phyloP scores from a whole-genome alignment of 495 filamentous ascomycete species.

The Daldinia decipiens region DNA sequence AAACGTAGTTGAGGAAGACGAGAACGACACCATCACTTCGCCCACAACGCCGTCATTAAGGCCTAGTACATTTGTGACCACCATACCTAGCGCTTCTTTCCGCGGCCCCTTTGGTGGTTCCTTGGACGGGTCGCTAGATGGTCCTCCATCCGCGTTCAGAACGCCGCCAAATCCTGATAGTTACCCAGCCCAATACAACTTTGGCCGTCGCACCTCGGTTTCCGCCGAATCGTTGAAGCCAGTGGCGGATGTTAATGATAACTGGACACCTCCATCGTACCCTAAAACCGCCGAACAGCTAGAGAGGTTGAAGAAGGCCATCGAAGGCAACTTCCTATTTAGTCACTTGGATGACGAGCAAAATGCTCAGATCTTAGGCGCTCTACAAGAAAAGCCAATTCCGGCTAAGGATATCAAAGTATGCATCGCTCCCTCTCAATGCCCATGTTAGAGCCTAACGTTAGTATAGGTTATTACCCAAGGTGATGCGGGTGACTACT shows the following conservation, averaged over 20 bases:
- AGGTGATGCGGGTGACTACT: conserved; percentile 95
- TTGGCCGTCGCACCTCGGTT: conserved; percentile 92
- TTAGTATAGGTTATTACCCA: conserved; percentile 80
- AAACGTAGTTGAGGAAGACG: conserved; percentile 69
- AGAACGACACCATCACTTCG: conserved; percentile 65
- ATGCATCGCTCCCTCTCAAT: neutral
- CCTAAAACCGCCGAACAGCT: conserved; percentile 85
- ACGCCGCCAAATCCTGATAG: conserved; percentile 66
- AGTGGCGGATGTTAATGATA: conserved; percentile 79
- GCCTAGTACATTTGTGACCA: conserved; percentile 30
- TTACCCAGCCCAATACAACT: conserved; percentile 92
- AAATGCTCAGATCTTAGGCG: conserved; percentile 84
- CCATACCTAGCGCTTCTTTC: conserved; percentile 47
- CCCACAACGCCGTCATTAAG: conserved; percentile 63
- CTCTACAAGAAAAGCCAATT: conserved; percentile 93
- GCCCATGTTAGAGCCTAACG: conserved; percentile 21
- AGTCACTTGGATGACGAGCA: conserved; percentile 94
- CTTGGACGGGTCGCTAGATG: conserved; percentile 53
- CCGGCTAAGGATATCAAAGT: conserved; percentile 93
- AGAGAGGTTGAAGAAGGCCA: conserved; percentile 78
- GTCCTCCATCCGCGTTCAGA: conserved; percentile 54
- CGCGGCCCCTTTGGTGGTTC: conserved; percentile 58
- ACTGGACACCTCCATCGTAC: conserved; percentile 89
- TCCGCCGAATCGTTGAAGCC: conserved; percentile 97
- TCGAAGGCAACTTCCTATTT: conserved; percentile 92